Evolutionary conservation across 2,329 filamentous ascomycete genomes (phyloP), one percentile per base, ranked within the genome.

Genomic region (Hymenoscyphus infarciens): DNA sequence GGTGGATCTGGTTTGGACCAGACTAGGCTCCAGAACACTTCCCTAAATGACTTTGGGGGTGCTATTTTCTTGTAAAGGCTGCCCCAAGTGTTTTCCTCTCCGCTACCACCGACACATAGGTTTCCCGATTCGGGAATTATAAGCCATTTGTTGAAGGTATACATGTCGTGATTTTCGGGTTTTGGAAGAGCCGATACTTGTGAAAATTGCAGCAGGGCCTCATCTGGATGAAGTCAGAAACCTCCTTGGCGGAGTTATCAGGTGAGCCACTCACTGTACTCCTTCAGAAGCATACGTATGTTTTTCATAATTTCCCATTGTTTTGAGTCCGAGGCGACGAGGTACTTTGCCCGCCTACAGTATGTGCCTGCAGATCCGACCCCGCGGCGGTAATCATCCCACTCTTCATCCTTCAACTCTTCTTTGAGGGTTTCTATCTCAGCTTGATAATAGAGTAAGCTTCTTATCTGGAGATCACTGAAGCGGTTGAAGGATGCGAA

Each of bases 371-470:
- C 59, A 0, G 11, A 4, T 13, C 15, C 27, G 11, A 55, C 53
- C 3, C 55, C 60, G 5, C 49, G 22, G 1, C 22, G 25, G 39
- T 22, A 54, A 42, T 64, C 63, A 2, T 64, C 42, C 31, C 25
- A 56, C 42, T 64, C 63, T 19, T 42, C n/a, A 11, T 55, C 27
- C 1, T 55, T 45, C 3, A 64, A 29, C 19, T 62, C 22, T 11
- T 29, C 8, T 56, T 55, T 57, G 29, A 64, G 35, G 6, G 5
- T 13, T 38, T 55, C 29, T 13, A 64, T 15, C n/a, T 64, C 38
- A 0, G 60, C 60, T 60, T 64, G 63, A 52, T 64, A 64, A 33
- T 64, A 64, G 11, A 64, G 52, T 10, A 64, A 25, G 19, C 55
- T 64, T 42, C 61, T 64, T 42, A 64, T 56, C 22, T 64, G 59